phyloP scores from a whole-genome alignment of 495 filamentous ascomycete species.

The Tricharina praecox region DNA sequence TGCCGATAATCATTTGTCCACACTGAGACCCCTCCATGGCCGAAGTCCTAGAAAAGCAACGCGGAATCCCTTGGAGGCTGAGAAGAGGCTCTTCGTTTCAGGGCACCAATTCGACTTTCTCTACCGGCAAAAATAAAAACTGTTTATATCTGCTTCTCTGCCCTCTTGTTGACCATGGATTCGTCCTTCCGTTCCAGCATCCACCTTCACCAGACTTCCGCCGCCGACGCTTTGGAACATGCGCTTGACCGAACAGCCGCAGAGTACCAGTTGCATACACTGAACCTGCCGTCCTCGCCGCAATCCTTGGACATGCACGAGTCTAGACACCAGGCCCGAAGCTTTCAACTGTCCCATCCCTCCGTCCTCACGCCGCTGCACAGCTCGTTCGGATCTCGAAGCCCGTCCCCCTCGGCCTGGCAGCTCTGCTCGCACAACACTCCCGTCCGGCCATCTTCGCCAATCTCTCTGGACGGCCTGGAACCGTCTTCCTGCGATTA shows the following conservation, averaged over 20 bases:
- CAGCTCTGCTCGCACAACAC: not conserved
- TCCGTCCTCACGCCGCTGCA: not conserved
- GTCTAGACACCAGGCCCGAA: not conserved
- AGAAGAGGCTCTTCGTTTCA: not conserved
- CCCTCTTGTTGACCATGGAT: not conserved
- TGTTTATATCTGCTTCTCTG: not conserved
- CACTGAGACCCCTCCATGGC: not conserved
- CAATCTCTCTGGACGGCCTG: conserved; percentile 1
- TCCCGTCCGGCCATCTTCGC: not conserved
- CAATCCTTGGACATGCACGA: not conserved
- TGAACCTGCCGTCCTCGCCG: not conserved
- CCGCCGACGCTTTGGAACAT: not conserved
- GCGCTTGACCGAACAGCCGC: not conserved
- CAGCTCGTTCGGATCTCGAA: not conserved
- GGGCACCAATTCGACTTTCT: not conserved
- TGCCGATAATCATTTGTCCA: not conserved
- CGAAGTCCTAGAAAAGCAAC: conserved; percentile 1
- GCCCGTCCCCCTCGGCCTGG: not conserved
- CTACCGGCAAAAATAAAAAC: not conserved
- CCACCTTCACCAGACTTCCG: too few species aligned
- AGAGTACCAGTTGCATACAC: not conserved
- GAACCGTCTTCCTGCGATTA: not conserved
- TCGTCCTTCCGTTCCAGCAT: not conserved
- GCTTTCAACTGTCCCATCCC: not conserved
- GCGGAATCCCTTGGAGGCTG: not conserved